Base-by-base conservation (phyloP, 768 basidiomycete genomes). In the Rhizopogon vesiculosus region DNA sequence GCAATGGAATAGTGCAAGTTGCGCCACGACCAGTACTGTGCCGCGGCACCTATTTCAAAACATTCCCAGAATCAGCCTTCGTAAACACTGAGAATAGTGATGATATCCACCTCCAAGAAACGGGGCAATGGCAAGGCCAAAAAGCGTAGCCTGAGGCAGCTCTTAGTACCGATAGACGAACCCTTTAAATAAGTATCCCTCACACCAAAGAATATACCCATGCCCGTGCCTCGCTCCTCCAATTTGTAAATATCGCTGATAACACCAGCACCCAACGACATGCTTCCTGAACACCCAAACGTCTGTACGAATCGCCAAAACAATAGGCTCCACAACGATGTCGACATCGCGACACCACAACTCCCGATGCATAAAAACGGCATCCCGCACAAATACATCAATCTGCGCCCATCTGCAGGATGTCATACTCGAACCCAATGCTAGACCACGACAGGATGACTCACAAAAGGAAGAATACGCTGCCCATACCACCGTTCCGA, bases 21-120 rank as follows among this genome's bases (percentile, higher is more conserved):
- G 0, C 85, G 75, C 84, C 85, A 87, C 0, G 84, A 85, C 4
- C 72, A 72, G 58, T 84, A 83, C 45, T 82, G 73, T 0, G 83
- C 74, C 0, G 74, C 74, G 29, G 77, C 53, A 7, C 79, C 79
- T 77, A 40, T 5, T 18, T 15, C 42, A 46, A 22, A 10, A 2
- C 4, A 10, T 38, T 9, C 8, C 25, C 25, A 22, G 43, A 19
- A 13, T 54, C 13, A 9, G 28, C 13, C 12, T n/a, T 16, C 15
- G 46, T 15, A 5, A 5, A 16, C 1, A 13, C 22, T 3, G 5
- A 54, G n/a, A 38, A 4, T 18, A 41, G 51, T 13, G 46, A 33
- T 25, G 25, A 28, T 15, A 61, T 58, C 40, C 42, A 67, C 82
- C 84, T 57, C 84, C 84, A 1, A 70, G 59, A 2, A 83, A 63